Percentiles rank a stretch among this genome's conserved stretches.
Evolutionary conservation across 257 asterid genomes (phyloP).

Genomic region (Primulina huaijiensis): DNA sequence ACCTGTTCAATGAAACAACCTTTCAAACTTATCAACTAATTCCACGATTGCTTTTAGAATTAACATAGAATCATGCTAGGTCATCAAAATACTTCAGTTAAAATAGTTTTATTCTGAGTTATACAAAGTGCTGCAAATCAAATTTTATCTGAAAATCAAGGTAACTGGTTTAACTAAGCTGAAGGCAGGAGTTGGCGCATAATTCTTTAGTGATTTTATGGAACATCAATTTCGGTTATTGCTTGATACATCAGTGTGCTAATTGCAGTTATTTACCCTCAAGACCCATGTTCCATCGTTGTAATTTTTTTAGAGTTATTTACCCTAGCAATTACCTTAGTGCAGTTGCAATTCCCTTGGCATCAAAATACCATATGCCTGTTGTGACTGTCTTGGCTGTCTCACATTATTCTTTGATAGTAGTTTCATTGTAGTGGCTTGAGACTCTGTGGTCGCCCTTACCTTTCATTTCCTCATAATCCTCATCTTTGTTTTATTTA

Average conservation of each 20-base stretch:
- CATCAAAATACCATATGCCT: background rate
- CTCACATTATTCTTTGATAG: constrained; percentile 3
- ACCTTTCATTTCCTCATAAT: background rate
- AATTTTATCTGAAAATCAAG: background rate
- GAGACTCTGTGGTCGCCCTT: background rate
- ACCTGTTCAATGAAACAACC: background rate
- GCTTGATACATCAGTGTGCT: background rate
- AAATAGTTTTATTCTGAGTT: background rate
- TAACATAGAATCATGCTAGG: too few species aligned
- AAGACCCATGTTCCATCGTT: background rate
- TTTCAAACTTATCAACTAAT: background rate
- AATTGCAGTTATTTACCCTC: background rate
- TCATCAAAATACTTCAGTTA: background rate
- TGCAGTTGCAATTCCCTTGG: background rate
- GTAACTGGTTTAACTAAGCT: background rate
- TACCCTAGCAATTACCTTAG: background rate
- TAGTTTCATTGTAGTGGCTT: constrained; percentile 4
- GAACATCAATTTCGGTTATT: background rate
- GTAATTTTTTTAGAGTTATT: too few species aligned
- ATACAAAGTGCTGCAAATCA: background rate
- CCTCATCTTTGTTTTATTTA: constrained; percentile 5
- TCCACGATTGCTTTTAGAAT: background rate
- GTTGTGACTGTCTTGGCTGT: background rate
- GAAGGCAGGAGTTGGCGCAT: background rate
- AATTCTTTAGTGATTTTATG: background rate